Evolutionary conservation across 208 protist species (phyloP).

Genomic region (Trypanosoma conorhini): DNA sequence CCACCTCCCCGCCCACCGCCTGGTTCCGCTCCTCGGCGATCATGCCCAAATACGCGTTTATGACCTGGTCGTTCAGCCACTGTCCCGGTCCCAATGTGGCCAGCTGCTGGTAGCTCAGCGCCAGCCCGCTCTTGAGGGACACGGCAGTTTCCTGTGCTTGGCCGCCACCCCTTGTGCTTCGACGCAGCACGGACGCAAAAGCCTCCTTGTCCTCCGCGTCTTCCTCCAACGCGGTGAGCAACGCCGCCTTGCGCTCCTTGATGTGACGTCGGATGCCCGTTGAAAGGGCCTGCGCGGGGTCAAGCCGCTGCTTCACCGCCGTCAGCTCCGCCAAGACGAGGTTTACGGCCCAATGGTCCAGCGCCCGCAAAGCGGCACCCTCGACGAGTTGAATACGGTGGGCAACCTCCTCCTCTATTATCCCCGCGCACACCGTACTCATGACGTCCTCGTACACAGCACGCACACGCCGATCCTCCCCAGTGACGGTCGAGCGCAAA

Average conservation of each 20-base stretch:
- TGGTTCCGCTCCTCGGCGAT: constrained; percentile 43
- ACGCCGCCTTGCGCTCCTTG: constrained; percentile 29
- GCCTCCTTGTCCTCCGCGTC: constrained; percentile 42
- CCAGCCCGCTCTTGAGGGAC: constrained; percentile 34
- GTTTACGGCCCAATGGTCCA: constrained; percentile 43
- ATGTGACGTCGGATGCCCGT: constrained; percentile 53
- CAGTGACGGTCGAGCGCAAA: neutral
- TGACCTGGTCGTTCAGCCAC: constrained; percentile 86
- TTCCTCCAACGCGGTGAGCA: constrained; percentile 29
- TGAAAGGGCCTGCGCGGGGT: neutral
- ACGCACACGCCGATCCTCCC: constrained; percentile 36
- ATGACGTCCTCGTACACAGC: constrained; percentile 44
- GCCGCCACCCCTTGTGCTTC: neutral
- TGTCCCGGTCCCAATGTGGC: constrained; percentile 41
- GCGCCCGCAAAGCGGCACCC: constrained; percentile 34
- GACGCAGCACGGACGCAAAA: constrained; percentile 25
- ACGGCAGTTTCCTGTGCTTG: constrained; percentile 37
- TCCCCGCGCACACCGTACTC: constrained; percentile 23
- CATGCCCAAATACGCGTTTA: constrained; percentile 81
- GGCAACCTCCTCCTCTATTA: constrained; percentile 28
- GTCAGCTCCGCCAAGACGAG: constrained; percentile 17
- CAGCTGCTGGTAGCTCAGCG: constrained; percentile 62
- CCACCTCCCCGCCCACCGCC: constrained; percentile 18
- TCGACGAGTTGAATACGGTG: constrained; percentile 8
- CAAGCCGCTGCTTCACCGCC: constrained; percentile 1